Base-by-base conservation (phyloP, 1,284 basidiomycete species). In the Hemileia vastatrix region DNA sequence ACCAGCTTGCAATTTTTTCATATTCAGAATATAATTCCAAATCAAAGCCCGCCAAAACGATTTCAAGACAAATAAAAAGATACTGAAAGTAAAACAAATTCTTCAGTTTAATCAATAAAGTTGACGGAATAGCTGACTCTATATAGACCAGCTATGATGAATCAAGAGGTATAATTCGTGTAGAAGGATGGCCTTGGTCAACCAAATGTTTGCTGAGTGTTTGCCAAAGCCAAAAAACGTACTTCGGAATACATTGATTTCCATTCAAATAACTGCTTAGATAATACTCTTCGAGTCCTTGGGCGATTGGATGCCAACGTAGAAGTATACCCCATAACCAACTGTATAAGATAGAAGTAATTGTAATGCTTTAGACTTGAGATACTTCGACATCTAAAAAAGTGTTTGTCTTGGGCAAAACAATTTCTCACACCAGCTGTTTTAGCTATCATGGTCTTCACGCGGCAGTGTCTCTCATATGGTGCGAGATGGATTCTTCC, bases 261-360 rank as follows among this genome's bases (percentile, higher is more conserved):
- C 58, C 58, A 61, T 54, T 61, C 52, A 19, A 9, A n/a, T 27
- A 61, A 61, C 2, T 50, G 54, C 21, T 61, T 61, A 27, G 31
- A 61, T 18, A 61, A 36, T 49, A 61, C 48, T 5, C 58, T 23
- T 47, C 58, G 33, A 21, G 43, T 52, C 31, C 58, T 51, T 36
- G 58, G 21, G 13, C 58, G 51, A 54, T 61, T 61, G 24, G 58
- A 50, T n/a, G 51, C 52, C 47, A 61, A 61, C 32, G 51, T 50
- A 21, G 43, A 54, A 24, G 54, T 19, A 54, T 61, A 43, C 47
- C 54, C 54, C 9, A 61, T 52, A 36, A 61, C 27, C 15, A 61
- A 49, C 58, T 61, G 13, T 32, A 27, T 33, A 8, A 27, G 27
- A 15, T 53, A 8, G 21, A 24, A n/a, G 33, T 53, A 2, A 27